These are phyloP conservation scores for Psilocybe mexicana DNA, from an alignment of 1,284 basidiomycete genomes.

Conservation along the genomic window DNA sequence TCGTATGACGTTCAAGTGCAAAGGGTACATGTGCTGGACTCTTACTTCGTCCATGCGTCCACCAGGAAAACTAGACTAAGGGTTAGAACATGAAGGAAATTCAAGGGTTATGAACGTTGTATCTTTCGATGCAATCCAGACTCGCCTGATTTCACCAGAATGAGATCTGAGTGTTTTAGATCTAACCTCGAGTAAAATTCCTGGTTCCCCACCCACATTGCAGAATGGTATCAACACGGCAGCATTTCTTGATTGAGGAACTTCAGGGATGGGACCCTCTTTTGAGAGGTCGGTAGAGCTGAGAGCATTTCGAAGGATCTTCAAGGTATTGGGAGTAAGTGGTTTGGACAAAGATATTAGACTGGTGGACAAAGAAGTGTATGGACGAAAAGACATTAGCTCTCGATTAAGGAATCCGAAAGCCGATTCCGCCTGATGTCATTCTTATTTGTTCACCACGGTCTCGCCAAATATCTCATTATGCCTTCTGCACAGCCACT, in stretches of 20 bases:
- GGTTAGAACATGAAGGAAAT: not conserved
- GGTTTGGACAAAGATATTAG: conserved; percentile 36
- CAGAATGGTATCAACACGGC: conserved; percentile 76
- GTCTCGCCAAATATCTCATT: conserved; percentile 1
- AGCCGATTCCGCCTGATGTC: not conserved
- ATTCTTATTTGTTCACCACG: conserved; percentile 5
- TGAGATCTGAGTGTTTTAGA: conserved; percentile 66
- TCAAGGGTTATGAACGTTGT: not conserved
- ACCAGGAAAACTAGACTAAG: conserved; percentile 67
- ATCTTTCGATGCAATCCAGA: not conserved
- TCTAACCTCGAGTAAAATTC: conserved; percentile 71
- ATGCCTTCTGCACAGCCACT: conserved; percentile 13
- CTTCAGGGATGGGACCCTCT: conserved; percentile 4
- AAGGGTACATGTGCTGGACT: conserved; percentile 8
- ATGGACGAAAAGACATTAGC: conserved; percentile 21
- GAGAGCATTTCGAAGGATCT: conserved; percentile 43
- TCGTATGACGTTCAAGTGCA: not conserved
- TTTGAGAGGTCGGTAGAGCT: conserved; percentile 9
- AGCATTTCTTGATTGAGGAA: conserved; percentile 42
- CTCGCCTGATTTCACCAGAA: conserved; percentile 81
- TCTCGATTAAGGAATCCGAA: no score
- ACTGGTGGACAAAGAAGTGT: conserved; percentile 19
- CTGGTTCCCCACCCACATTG: conserved; percentile 64
- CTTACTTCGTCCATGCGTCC: conserved; percentile 65
- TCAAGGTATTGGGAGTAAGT: conserved; percentile 37